A percentile compares a stretch with the other conserved stretches of the same genome.
phyloP scores from a whole-genome alignment of 169 alveolate species.

The Plasmodium cynomolgi region DNA sequence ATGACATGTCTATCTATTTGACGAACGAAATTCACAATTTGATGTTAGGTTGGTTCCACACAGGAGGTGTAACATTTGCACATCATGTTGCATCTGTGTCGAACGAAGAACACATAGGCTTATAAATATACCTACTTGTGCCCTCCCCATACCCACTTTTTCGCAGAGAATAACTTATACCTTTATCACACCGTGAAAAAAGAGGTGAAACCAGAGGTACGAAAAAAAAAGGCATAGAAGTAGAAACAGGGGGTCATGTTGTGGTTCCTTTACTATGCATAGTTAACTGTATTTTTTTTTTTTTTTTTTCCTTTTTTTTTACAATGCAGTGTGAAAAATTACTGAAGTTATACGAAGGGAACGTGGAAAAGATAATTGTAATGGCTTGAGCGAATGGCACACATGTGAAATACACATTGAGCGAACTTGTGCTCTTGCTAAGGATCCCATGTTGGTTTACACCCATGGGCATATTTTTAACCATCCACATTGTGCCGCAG shows the following conservation, averaged over 20 bases:
- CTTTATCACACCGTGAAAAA: slow-evolving; percentile 43
- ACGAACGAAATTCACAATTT: slow-evolving; percentile 75
- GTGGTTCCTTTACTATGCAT: background rate
- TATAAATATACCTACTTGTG: background rate
- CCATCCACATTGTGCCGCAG: background rate
- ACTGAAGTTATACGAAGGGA: slow-evolving; percentile 20
- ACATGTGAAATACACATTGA: background rate
- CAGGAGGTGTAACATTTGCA: background rate
- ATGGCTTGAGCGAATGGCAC: background rate
- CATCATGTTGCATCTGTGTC: background rate
- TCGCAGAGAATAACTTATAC: slow-evolving; percentile 61
- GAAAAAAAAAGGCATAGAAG: background rate
- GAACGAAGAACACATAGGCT: background rate
- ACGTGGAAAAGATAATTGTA: slow-evolving; percentile 40
- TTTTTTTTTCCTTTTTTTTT: slow-evolving; percentile 7
- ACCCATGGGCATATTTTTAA: background rate
- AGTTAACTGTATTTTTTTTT: background rate
- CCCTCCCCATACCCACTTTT: background rate
- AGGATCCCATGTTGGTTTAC: background rate
- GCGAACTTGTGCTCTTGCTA: background rate
- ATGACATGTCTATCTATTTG: slow-evolving; percentile 60
- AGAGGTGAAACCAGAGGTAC: slow-evolving; percentile 2
- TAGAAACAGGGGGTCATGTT: background rate
- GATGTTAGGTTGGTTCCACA: slow-evolving; percentile 37
- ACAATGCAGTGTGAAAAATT: background rate